These are phyloP conservation scores for Elsinoe perseae DNA, from an alignment of 2,329 filamentous ascomycete species.

Conservation along the genomic window DNA sequence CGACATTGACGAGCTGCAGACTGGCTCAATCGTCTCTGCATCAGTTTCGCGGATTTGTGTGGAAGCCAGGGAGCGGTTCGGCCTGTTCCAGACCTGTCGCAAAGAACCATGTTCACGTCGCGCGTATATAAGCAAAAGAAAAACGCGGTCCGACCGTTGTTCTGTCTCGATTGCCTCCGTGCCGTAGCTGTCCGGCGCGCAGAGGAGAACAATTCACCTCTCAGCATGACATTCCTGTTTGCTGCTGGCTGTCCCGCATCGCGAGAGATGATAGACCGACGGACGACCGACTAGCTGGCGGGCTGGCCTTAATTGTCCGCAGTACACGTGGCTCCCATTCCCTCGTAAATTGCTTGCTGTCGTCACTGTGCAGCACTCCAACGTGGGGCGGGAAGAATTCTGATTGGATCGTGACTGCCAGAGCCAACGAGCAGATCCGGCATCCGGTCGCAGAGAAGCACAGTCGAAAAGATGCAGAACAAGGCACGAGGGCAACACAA, in stretches of 20 bases:
- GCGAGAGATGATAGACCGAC: neutral
- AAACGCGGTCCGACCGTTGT: neutral
- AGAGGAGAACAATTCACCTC: neutral
- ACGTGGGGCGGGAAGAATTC: neutral
- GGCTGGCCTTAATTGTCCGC: neutral
- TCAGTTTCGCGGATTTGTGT: neutral
- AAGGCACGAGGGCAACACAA: neutral
- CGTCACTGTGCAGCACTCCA: constrained; percentile 12
- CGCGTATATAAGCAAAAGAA: neutral
- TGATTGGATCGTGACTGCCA: neutral
- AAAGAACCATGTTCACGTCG: constrained; percentile 8
- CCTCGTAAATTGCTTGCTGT: constrained; percentile 10
- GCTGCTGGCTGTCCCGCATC: neutral
- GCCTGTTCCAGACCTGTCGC: constrained; percentile 12
- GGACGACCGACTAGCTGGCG: neutral
- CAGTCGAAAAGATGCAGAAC: neutral
- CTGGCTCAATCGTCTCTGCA: constrained; percentile 6
- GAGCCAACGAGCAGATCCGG: constrained; percentile 6
- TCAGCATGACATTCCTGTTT: neutral
- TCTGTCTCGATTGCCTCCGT: neutral
- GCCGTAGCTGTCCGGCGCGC: neutral
- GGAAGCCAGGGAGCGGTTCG: constrained; percentile 1
- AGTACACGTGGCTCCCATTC: constrained; percentile 7
- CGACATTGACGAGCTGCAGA: constrained; percentile 7
- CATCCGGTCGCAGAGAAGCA: constrained; percentile 9